phyloP scores from a whole-genome alignment of 257 asterid species.

The Linderniella brevidens region DNA sequence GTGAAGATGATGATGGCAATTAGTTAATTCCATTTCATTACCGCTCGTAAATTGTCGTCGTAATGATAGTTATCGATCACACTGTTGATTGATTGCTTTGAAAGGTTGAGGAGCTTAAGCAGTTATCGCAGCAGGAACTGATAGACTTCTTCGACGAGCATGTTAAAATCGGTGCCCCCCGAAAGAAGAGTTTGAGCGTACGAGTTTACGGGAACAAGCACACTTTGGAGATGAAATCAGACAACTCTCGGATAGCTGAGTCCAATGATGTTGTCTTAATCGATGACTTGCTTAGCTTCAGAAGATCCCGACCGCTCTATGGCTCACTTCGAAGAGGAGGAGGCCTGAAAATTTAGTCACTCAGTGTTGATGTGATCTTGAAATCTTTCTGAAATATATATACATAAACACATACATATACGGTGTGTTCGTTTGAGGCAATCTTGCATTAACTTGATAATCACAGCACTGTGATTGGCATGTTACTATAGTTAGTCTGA shows the following conservation, averaged over 20 bases:
- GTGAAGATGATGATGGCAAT: conserved; percentile 8
- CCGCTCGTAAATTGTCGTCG: not conserved
- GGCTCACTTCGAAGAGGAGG: conserved; percentile 75
- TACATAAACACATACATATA: too few species aligned
- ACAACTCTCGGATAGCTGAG: conserved; percentile 22
- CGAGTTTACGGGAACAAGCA: conserved; percentile 62
- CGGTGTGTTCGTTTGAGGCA: too few species aligned
- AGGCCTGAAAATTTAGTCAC: conserved; percentile 10
- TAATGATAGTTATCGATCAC: not conserved
- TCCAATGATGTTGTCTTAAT: conserved; percentile 20
- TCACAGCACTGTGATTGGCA: too few species aligned
- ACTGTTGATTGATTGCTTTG: conserved; percentile 12
- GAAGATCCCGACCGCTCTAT: conserved; percentile 69
- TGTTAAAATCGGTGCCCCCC: conserved; percentile 60
- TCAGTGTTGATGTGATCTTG: too few species aligned
- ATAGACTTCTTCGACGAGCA: conserved; percentile 59
- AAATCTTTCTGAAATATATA: too few species aligned
- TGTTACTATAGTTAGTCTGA: too few species aligned
- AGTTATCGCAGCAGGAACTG: conserved; percentile 51
- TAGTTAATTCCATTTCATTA: not conserved
- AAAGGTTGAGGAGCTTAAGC: conserved; percentile 67
- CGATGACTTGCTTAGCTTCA: conserved; percentile 60
- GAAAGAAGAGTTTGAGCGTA: conserved; percentile 46
- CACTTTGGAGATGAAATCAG: conserved; percentile 46
- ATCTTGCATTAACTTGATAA: too few species aligned